These are phyloP conservation scores for Chrysanthemum makinoi DNA, from an alignment of 129 eudicot genomes.

Conservation along the genomic window DNA sequence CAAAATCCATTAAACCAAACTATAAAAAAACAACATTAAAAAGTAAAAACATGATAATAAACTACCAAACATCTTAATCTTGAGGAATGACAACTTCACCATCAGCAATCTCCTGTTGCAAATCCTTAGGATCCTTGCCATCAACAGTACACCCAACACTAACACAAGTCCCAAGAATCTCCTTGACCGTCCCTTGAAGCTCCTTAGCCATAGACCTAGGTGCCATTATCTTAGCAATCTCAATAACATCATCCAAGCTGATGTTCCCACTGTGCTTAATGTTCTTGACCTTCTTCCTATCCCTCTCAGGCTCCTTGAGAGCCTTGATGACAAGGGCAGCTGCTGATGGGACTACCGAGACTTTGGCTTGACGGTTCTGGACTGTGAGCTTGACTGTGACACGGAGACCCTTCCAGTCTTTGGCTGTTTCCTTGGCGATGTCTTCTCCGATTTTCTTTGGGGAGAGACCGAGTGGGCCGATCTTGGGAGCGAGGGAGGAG, in stretches of 20 bases:
- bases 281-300: slow-evolving; percentile 70
- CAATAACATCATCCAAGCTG: slow-evolving; percentile 64
- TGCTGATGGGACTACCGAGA: slow-evolving; percentile 79
- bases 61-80: slow-evolving; percentile 28
- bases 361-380: slow-evolving; percentile 88
- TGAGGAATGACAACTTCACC: slow-evolving; percentile 71
- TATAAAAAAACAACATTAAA: too few species aligned
- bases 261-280: slow-evolving; percentile 71
- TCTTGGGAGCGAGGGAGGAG: slow-evolving; percentile 73
- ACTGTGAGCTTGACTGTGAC: slow-evolving; percentile 93
- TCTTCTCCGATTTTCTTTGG: slow-evolving; percentile 84
- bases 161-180: slow-evolving; percentile 71
- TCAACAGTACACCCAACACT: slow-evolving; percentile 76
- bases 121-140: slow-evolving; percentile 67
- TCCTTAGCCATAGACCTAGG: slow-evolving; percentile 79
- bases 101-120: slow-evolving; percentile 63
- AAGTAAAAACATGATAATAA: neutral
- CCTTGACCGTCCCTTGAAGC: slow-evolving; percentile 69
- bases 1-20: too few species aligned
- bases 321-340: slow-evolving; percentile 90
- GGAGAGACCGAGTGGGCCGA: slow-evolving; percentile 81
- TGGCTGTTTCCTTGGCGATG: slow-evolving; percentile 82
- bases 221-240: slow-evolving; percentile 66
- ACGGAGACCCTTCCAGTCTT: slow-evolving; percentile 93
- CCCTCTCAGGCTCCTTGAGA: slow-evolving; percentile 82